Base-by-base conservation (phyloP, 2,329 filamentous ascomycete species). In the Lomentospora prolificans region DNA sequence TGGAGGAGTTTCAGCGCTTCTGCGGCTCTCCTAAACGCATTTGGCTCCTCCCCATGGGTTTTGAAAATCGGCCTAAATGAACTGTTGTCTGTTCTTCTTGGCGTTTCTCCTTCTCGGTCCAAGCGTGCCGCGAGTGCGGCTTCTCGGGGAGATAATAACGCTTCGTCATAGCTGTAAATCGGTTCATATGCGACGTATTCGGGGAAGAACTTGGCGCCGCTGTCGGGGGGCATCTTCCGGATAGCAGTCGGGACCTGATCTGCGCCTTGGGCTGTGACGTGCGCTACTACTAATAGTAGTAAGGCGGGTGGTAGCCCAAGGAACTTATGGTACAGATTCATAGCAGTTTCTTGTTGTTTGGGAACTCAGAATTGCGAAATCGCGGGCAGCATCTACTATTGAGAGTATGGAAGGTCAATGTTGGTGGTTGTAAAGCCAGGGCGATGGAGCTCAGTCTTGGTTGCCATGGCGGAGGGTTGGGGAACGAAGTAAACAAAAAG, bases 201-300 rank as follows among this genome's bases (percentile, higher is more conserved):
- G 56, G 84, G 72, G 61, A 84, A 81, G 65, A 92, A 85, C 75
- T 89, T 94, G 65, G 89, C 85, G 58, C 80, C 80, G 52, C 82
- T 79, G 64, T 90, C 84, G 4, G 75, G 75, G 50, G 81, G 76
- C 80, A 91, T 88, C 65, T 90, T 90, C 65, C 80, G 81, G 55
- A 91, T 75, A 1, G 81, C 87, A 1, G 80, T 77, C 0, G 86
- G 86, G 28, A 46, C 12, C 31, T 51, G 53, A 31, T 25, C 31
- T 2, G 9, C 10, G 33, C 52, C 33, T 53, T 53, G 51, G 19
- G 53, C 39, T 7, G 53, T 31, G 44, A 55, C 28, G 10, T 55
- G 53, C 12, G 53, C 50, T 46, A 33, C 53, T 4, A 55, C 30
- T 8, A 55, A 31, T 12, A 55, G 53, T n/a, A 55, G 30, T 4